Conservation (phyloP, 352 stramenopile species). For the Phytophthora parvispora region DNA sequence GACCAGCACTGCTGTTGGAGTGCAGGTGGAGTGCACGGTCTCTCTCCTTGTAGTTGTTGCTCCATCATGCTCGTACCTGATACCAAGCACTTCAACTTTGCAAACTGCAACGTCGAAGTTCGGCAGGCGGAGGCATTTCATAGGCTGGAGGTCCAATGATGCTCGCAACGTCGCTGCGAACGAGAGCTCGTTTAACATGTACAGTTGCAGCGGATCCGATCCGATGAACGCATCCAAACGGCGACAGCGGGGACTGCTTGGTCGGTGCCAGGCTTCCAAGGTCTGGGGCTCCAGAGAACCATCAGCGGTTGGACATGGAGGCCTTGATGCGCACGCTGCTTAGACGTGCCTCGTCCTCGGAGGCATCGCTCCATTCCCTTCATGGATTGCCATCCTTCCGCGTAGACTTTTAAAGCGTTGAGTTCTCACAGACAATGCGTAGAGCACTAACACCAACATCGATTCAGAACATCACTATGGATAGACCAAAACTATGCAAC, state of each 20-base stretch:
- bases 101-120: slow-evolving; percentile 12
- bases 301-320: background rate
- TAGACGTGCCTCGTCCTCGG: background rate
- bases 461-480: background rate
- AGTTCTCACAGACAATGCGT: background rate
- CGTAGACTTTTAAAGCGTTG: no score
- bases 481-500: background rate
- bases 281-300: background rate
- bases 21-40: background rate
- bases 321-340: background rate
- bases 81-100: slow-evolving; percentile 1
- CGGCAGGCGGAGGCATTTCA: slow-evolving; percentile 2
- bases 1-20: no score
- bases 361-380: background rate
- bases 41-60: background rate
- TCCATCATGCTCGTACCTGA: slow-evolving; percentile 1
- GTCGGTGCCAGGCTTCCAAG: no score
- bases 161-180: background rate
- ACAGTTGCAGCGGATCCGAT: slow-evolving; percentile 5
- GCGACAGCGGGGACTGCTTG: background rate
- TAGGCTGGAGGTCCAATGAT: slow-evolving; percentile 6
- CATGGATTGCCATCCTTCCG: no score
- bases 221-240: background rate
- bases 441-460: background rate
- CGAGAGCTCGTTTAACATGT: slow-evolving; percentile 2